phyloP scores from a whole-genome alignment of 179 eudicot species.

The Patellifolia procumbens region DNA sequence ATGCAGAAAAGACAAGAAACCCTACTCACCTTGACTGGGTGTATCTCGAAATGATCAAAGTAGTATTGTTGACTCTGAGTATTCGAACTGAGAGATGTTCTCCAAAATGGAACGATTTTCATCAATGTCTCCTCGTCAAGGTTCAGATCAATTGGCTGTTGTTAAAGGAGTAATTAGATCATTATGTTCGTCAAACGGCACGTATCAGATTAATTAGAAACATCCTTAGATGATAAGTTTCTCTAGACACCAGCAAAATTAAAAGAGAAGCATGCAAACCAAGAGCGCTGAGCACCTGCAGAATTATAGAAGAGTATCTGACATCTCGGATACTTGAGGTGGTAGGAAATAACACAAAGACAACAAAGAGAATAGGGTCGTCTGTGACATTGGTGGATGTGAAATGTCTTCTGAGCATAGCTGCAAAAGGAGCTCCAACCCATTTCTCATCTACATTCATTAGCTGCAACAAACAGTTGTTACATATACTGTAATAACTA shows the following conservation, averaged over 20 bases:
- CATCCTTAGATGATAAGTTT: not conserved
- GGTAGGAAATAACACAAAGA: slow-evolving; percentile 58
- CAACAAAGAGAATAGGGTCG: slow-evolving; percentile 51
- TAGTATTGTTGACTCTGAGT: slow-evolving; percentile 77
- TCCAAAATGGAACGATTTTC: slow-evolving; percentile 90
- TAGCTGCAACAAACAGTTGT: slow-evolving; percentile 43
- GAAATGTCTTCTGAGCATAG: slow-evolving; percentile 82
- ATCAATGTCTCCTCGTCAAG: slow-evolving; percentile 95
- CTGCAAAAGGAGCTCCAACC: slow-evolving; percentile 93
- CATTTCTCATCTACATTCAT: slow-evolving; percentile 80
- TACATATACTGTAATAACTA: not conserved
- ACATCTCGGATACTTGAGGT: slow-evolving; percentile 67
- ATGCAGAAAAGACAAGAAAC: slow-evolving; percentile 11
- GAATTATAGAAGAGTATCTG: slow-evolving; percentile 68
- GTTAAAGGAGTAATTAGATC: slow-evolving; percentile 18
- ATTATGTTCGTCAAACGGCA: slow-evolving; percentile 4
- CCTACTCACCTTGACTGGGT: slow-evolving; percentile 80
- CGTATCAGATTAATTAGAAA: not conserved
- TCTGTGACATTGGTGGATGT: slow-evolving; percentile 42
- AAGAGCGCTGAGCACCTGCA: slow-evolving; percentile 62
- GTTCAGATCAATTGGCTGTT: slow-evolving; percentile 87
- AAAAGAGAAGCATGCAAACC: slow-evolving; percentile 3
- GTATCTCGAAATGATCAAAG: slow-evolving; percentile 98
- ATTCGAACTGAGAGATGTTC: slow-evolving; percentile 79
- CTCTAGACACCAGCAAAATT: not conserved